Base-by-base conservation (phyloP, 139 green algal genomes). In the Picochlorum sp. region DNA sequence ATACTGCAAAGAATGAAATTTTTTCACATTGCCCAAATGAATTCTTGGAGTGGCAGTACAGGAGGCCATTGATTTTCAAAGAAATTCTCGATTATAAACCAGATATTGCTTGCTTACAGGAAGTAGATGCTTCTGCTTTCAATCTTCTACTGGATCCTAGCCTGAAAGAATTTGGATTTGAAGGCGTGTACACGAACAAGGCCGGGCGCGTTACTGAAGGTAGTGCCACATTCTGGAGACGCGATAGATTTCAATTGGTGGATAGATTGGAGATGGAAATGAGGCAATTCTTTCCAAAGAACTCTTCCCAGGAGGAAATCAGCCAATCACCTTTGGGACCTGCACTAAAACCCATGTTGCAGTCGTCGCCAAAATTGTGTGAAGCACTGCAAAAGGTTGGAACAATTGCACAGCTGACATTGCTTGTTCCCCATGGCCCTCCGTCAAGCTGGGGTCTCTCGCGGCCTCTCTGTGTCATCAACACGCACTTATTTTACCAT, bases 401-500 rank as follows among this genome's bases (percentile, higher is more conserved):
- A 61, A 95, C 86, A 23, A 80, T 96, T 1, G 85, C 78, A 7
- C 89, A 94, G 74, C 68, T 87, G 30, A 73, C 63, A 5, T 47
- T 92, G 21, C 74, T 91, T 31, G 60, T 23, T 14, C 37, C 34
- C 16, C 34, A 14, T 20, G 65, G 51, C 31, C 38, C 66, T 67
- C 3, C 38, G 16, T 47, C 26, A 11, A 21, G 26, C 8, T 34
- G 21, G 21, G 20, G 8, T 34, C 49, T 2, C 47, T 71, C 23
- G 49, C n/a, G 57, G 34, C 70, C 60, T 38, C 52, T 89, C 10
- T 72, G 74, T 21, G 71, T 96, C 21, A 73, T 77, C 20, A 97
- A 97, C 78, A 95, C 86, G 9, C 90, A 97, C 76, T 75, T 97
- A 7, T 97, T 96, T 77, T 97, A 90, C 75, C 90, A 96, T 66